Conservation (phyloP, 1,139 yeast genomes). For the Nakaseomyces glabratus region DNA sequence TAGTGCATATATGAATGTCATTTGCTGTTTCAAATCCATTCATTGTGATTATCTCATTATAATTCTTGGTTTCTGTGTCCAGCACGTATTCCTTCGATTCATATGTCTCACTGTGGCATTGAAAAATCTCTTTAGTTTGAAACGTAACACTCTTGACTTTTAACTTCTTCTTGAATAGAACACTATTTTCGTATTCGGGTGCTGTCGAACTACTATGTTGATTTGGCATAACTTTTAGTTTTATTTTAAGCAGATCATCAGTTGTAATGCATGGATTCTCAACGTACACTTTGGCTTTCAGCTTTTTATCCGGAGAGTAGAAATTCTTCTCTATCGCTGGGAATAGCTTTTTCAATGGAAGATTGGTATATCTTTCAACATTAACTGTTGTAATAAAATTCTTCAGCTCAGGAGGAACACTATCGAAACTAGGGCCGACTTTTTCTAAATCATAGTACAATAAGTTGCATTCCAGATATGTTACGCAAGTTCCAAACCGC, state of each 20-base stretch:
- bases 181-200: not conserved
- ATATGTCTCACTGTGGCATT: conserved; percentile 26
- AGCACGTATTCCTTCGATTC: conserved; percentile 29
- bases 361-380: conserved; percentile 26
- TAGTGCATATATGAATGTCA: conserved; percentile 23
- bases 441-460: conserved; percentile 13
- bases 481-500: conserved; percentile 27
- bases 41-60: conserved; percentile 23
- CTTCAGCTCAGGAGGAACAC: conserved; percentile 8
- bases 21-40: conserved; percentile 21
- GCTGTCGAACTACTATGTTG: conserved; percentile 22
- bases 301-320: conserved; percentile 26
- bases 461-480: conserved; percentile 26
- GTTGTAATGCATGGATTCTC: conserved; percentile 34
- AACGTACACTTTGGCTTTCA: conserved; percentile 19
- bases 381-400: conserved; percentile 24
- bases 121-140: conserved; percentile 44
- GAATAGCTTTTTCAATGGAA: conserved; percentile 22
- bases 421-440: not conserved
- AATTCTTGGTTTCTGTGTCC: conserved; percentile 22
- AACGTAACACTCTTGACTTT: conserved; percentile 40
- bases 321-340: conserved; percentile 20
- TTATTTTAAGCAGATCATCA: conserved; percentile 39
- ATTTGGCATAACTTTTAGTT: conserved; percentile 35
- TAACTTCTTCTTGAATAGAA: conserved; percentile 30